Base-by-base conservation (phyloP, 257 asterid genomes). In the Cinchona pubescens region DNA sequence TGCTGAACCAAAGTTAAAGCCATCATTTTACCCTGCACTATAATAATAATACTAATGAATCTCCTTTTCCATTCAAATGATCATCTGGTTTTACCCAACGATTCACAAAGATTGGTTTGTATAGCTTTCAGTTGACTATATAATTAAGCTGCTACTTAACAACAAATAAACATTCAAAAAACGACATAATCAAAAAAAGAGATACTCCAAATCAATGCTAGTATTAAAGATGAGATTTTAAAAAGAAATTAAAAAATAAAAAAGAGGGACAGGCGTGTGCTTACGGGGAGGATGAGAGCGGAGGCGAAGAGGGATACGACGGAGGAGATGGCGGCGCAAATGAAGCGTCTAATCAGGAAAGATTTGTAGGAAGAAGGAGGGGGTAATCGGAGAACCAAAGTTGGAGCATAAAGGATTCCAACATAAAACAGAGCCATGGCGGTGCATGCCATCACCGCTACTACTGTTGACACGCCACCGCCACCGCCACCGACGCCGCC, bases 271-370 rank as follows among this genome's bases (percentile, higher is more conserved):
- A 8, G 13, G 14, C 0, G 29, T 2, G 14, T 3, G 23, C 86
- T 84, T 82, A 91, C 98, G 8, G 90, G 92, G 67, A 93, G 96
- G 64, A 92, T 83, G 75, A 92, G 82, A 70, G 90, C 78, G 87
- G 92, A 81, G 67, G 84, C 82, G 55, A 87, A 25, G 67, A 95
- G 59, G 15, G 97, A 95, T 63, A 86, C 84, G 74, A 84, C 40
- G 76, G 99, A 86, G 74, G 94, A 90, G 51, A 95, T 16, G 48
- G 88, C 93, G 21, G 94, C 98, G 87, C 98, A 92, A 27, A 86
- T 48, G 83, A 94, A 94, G 63, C 97, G 93, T 46, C 99, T 92
- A 34, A 90, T 78, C 85, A 92, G 30, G 79, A 83, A 87, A 58
- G 96, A 86, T 67, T 82, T 82, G 43, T 82, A 89, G 48, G 98